phyloP scores from a whole-genome alignment of 306 rosid species.

The Hippophae rhamnoides region DNA sequence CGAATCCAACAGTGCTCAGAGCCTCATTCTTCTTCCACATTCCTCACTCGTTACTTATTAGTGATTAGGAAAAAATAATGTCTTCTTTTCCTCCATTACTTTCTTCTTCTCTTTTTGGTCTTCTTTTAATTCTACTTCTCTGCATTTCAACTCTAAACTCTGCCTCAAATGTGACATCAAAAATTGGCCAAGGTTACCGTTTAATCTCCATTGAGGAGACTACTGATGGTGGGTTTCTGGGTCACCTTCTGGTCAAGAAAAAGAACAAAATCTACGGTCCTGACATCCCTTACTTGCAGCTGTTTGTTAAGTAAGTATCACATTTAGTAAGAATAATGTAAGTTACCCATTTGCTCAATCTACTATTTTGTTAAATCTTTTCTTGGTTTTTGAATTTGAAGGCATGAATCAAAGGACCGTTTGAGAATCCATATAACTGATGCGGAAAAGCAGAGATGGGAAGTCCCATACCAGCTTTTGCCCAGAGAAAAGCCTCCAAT shows the following conservation, averaged over 20 bases:
- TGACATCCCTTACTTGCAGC: constrained; percentile 62
- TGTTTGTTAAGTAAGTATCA: constrained; percentile 59
- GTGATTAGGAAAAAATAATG: constrained; percentile 17
- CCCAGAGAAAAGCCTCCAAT: constrained; percentile 69
- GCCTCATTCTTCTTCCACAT: not conserved
- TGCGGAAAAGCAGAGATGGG: constrained; percentile 78
- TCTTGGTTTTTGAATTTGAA: constrained; percentile 9
- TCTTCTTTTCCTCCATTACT: constrained; percentile 3
- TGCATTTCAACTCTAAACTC: constrained; percentile 14
- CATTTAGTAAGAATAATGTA: too few species aligned
- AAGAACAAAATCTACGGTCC: constrained; percentile 60
- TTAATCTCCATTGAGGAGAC: constrained; percentile 58
- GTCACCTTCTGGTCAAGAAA: constrained; percentile 47
- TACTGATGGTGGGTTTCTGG: constrained; percentile 63
- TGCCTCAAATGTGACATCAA: constrained; percentile 26
- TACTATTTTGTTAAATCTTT: not conserved
- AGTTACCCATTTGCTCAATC: too few species aligned
- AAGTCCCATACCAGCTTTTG: constrained; percentile 72
- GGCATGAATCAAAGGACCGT: constrained; percentile 72
- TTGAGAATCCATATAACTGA: constrained; percentile 82
- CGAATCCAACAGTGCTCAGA: not conserved
- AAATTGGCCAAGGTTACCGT: constrained; percentile 82
- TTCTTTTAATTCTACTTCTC: constrained; percentile 27
- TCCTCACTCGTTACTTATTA: not conserved
- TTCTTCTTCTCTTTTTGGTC: constrained; percentile 12